These are phyloP conservation scores for Eucalyptus erythrocorys DNA, from an alignment of 345 rosid species.

Conservation along the genomic window DNA sequence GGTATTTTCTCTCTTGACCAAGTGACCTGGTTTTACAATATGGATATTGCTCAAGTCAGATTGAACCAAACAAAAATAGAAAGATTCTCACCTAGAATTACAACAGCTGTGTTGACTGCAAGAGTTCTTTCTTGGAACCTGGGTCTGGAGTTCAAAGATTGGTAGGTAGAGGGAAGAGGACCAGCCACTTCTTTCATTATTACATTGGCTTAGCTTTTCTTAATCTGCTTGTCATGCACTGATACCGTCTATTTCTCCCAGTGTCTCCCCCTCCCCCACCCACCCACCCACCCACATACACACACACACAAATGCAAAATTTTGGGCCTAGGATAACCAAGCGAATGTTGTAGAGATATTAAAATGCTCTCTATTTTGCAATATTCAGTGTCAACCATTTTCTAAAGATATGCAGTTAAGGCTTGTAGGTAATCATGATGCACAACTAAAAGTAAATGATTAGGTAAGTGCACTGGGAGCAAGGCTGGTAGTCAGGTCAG, in stretches of 20 bases:
- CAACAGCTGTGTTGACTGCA: neutral
- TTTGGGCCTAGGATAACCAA: neutral
- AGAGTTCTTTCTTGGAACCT: neutral
- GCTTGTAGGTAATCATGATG: neutral
- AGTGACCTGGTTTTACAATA: neutral
- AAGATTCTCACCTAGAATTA: neutral
- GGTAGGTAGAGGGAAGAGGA: neutral
- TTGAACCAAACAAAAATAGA: neutral
- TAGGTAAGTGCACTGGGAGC: neutral
- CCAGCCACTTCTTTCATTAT: neutral
- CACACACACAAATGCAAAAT: neutral
- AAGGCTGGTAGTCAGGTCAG: neutral
- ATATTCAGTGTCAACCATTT: neutral
- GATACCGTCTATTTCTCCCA: neutral
- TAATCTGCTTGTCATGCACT: neutral
- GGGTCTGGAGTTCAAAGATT: neutral
- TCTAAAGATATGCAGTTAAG: neutral
- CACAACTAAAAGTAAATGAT: neutral
- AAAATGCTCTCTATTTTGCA: neutral
- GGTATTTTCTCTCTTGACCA: slow-evolving; percentile 23
- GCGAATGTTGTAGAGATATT: neutral
- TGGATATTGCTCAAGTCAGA: neutral
- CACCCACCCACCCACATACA: neutral
- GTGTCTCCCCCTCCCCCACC: neutral
- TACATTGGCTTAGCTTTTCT: neutral